These are phyloP conservation scores for Trametes hirsuta DNA, from an alignment of 1,284 basidiomycete genomes.

Conservation along the genomic window DNA sequence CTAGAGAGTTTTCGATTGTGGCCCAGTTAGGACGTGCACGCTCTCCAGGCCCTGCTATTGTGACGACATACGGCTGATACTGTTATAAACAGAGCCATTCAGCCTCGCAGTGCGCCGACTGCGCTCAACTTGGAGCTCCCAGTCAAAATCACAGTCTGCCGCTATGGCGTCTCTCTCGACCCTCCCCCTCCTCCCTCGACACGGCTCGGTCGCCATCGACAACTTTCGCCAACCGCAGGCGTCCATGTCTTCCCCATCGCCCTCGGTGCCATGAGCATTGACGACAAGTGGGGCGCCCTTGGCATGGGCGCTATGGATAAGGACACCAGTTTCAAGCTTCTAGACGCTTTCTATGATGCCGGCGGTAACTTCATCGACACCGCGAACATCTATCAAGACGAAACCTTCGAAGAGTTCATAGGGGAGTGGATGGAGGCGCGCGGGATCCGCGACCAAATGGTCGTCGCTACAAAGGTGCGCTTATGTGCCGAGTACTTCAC, in stretches of 20 bases:
- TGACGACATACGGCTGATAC: too few species aligned
- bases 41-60: too few species aligned
- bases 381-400: conserved; percentile 42
- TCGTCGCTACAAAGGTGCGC: conserved; percentile 56
- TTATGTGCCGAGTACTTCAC: background rate
- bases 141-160: too few species aligned
- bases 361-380: conserved; percentile 62
- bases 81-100: too few species aligned
- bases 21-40: too few species aligned
- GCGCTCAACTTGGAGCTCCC: too few species aligned
- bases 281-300: conserved; percentile 41
- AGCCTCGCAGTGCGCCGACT: too few species aligned
- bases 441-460: conserved; percentile 55
- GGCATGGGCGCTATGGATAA: conserved; percentile 41
- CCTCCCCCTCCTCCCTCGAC: background rate
- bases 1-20: too few species aligned
- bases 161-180: background rate
- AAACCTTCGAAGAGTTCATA: conserved; percentile 51
- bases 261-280: conserved; percentile 54
- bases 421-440: conserved; percentile 60
- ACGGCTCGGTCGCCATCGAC: conserved; percentile 45
- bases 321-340: conserved; percentile 42
- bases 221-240: conserved; percentile 39
- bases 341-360: conserved; percentile 35
- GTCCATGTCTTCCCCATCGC: conserved; percentile 50